Percentiles rank a stretch among this genome's conserved stretches.
Conservation (phyloP, 2,329 filamentous ascomycete species). For the Talaromyces sp. region DNA sequence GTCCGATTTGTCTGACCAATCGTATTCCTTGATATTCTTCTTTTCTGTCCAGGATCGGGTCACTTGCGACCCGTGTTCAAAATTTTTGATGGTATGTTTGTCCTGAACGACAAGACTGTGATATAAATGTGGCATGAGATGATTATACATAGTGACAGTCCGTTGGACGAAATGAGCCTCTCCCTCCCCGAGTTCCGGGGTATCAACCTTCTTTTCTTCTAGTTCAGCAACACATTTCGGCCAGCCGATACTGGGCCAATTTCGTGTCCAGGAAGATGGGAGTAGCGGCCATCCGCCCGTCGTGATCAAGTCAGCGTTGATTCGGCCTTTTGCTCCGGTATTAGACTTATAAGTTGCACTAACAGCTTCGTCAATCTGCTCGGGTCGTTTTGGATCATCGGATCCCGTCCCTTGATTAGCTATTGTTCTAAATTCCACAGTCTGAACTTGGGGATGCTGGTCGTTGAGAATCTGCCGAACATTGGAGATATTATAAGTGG, state of each 20-base stretch:
- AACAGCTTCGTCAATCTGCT: constrained; percentile 23
- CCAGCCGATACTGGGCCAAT: constrained; percentile 14
- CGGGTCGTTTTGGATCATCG: constrained; percentile 18
- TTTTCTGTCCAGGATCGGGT: constrained; percentile 17
- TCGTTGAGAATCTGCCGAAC: constrained; percentile 38
- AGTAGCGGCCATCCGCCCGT: constrained; percentile 13
- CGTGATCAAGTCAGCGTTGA: constrained; percentile 13
- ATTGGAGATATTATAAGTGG: constrained; percentile 37
- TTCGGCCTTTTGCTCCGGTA: constrained; percentile 11
- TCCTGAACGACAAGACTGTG: constrained; percentile 29
- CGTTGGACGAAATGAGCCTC: constrained; percentile 9
- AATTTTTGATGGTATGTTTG: constrained; percentile 23
- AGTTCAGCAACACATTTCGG: constrained; percentile 16
- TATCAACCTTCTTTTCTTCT: constrained; percentile 12
- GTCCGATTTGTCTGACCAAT: constrained; percentile 13
- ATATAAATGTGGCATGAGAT: constrained; percentile 14
- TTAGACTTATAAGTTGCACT: constrained; percentile 13
- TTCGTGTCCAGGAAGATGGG: constrained; percentile 8
- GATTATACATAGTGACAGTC: constrained; percentile 18
- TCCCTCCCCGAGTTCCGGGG: neutral
- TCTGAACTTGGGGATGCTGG: constrained; percentile 36
- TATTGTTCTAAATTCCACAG: constrained; percentile 24
- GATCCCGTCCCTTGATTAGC: constrained; percentile 23
- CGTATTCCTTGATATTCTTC: constrained; percentile 17
- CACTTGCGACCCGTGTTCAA: neutral